Evolutionary conservation across 345 rosid species (phyloP).

Genomic region (Linum lewisii): DNA sequence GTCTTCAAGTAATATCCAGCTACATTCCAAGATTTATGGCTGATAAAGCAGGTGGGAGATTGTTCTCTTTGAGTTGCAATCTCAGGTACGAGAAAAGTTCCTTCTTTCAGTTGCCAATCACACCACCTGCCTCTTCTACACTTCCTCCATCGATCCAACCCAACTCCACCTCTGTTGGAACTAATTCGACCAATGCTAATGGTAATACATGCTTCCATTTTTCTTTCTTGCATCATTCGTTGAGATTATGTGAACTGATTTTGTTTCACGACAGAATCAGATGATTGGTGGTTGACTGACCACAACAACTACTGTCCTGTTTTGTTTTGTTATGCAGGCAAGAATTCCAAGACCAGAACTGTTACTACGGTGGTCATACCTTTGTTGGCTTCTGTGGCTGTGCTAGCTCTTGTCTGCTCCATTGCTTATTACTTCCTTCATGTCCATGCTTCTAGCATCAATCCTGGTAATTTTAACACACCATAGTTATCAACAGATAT

Average conservation of each 20-base stretch:
- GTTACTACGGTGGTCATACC: slow-evolving; percentile 13
- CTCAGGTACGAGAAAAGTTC: slow-evolving; percentile 26
- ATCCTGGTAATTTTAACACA: slow-evolving; percentile 6
- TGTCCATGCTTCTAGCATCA: slow-evolving; percentile 11
- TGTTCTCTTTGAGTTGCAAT: slow-evolving; percentile 22
- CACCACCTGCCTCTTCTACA: slow-evolving; percentile 12
- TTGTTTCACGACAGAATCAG: neutral
- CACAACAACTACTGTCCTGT: neutral
- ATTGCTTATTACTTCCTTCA: slow-evolving; percentile 17
- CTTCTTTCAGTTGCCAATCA: slow-evolving; percentile 12
- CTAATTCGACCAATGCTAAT: neutral
- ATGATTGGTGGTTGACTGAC: neutral
- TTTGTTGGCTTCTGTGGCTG: slow-evolving; percentile 7
- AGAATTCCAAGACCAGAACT: slow-evolving; percentile 10
- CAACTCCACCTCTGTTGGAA: slow-evolving; percentile 5
- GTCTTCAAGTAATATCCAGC: slow-evolving; percentile 17
- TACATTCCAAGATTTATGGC: slow-evolving; percentile 10
- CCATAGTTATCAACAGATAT: neutral
- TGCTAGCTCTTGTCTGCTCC: slow-evolving; percentile 5
- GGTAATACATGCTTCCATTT: slow-evolving; percentile 9
- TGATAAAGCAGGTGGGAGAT: slow-evolving; percentile 12
- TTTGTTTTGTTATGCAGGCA: slow-evolving; percentile 13
- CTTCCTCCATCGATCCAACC: slow-evolving; percentile 1
- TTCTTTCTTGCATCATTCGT: neutral
- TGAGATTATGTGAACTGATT: neutral